Evolutionary conservation across 192 early-diverging fungal genomes (phyloP), one percentile per base, ranked within the genome.

Genomic region (Rhizophagus sp.): DNA sequence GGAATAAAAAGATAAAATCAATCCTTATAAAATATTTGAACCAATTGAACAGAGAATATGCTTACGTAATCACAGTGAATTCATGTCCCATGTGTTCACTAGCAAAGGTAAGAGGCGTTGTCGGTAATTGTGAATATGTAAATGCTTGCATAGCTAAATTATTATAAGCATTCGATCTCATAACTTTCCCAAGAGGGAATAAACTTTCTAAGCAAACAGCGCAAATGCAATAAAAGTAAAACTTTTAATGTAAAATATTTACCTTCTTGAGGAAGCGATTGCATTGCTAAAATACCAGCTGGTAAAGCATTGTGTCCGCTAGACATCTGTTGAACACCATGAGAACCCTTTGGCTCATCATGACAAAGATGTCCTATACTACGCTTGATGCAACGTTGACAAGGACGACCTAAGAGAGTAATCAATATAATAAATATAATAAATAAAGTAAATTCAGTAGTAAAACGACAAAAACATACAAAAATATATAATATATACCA

Each of bases 341-440:
- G 62, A 27, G 90, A 47, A 44, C 81, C 82, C 65, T 90, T 92
- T 9, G 92, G 90, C 80, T 96, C 96, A 82, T 99, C 95, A 64
- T 93, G 95, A 85, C 97, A 99, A 41, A 97, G 82, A 78, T 97
- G 94, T n/a, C 92, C 92, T 84, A 99, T 97, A 81, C 93, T 94
- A 57, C 97, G 92, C 82, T 97, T 96, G 73, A 98, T 95, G 80
- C 97, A 98, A 67, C 97, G 92, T 82, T 95, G 94, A 84, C 97
- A 98, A 52, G 97, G 97, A 25, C 97, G 92, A 69, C 95, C 92
- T 87, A 72, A 3, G 36, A n/a, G 24, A 75, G 22, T 62, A 62
- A 62, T 62, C 5, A 12, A 63, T 39, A 41, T 1, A 39, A 11
- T 34, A 15, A 39, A 44, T n/a, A n/a, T n/a, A n/a, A n/a, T 70